Percentiles rank a stretch among this genome's conserved stretches.
phyloP scores from a whole-genome alignment of 2,329 filamentous ascomycete species.

The Pseudocercospora macadamiae region DNA sequence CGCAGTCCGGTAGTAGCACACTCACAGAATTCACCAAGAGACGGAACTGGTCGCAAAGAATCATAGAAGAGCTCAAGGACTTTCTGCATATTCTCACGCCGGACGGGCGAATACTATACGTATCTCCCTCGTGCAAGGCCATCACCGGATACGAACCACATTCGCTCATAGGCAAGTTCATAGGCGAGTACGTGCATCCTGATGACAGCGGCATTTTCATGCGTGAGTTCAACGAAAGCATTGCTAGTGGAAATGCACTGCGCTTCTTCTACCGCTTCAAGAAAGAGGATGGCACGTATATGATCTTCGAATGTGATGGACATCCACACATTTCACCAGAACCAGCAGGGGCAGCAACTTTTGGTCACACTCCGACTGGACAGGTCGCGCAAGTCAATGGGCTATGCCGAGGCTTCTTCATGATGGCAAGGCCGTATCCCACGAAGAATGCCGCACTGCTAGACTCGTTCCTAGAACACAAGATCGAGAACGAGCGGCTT shows the following conservation, averaged over 20 bases:
- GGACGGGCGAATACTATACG: slow-evolving; percentile 80
- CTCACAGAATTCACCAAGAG: slow-evolving; percentile 68
- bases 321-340: slow-evolving; percentile 84
- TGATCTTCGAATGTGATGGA: slow-evolving; percentile 88
- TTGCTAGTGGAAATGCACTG: slow-evolving; percentile 76
- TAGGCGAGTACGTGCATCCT: slow-evolving; percentile 81
- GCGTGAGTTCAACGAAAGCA: slow-evolving; percentile 85
- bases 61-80: slow-evolving; percentile 87
- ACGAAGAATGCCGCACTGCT: slow-evolving; percentile 83
- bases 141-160: slow-evolving; percentile 75
- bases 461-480: slow-evolving; percentile 94
- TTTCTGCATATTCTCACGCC: slow-evolving; percentile 85
- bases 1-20: slow-evolving; percentile 54
- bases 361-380: slow-evolving; percentile 27
- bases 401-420: slow-evolving; percentile 87
- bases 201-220: slow-evolving; percentile 84
- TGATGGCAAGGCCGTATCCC: slow-evolving; percentile 88
- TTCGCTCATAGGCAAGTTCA: slow-evolving; percentile 73
- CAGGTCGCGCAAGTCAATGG: slow-evolving; percentile 54
- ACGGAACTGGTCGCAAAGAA: slow-evolving; percentile 81
- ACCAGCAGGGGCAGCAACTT: slow-evolving; percentile 46
- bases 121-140: slow-evolving; percentile 74
- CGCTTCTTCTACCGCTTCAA: slow-evolving; percentile 85
- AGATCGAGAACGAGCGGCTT: slow-evolving; percentile 91
- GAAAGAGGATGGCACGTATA: slow-evolving; percentile 72